phyloP scores from a whole-genome alignment of 768 basidiomycete species.

The Boletus insuetus region DNA sequence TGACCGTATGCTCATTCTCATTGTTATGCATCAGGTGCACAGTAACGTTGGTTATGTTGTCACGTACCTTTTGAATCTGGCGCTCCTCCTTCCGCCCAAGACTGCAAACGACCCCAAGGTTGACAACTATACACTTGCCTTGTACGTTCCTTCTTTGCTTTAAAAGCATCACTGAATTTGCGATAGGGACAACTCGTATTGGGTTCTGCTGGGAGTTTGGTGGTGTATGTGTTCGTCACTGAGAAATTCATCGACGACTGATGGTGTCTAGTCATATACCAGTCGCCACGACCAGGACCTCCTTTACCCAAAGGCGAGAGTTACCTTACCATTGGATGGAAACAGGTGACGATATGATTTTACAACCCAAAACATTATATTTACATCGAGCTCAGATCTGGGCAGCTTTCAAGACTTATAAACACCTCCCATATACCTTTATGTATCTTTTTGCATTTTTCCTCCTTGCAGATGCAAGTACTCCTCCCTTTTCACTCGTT shows the following conservation, averaged over 20 bases:
- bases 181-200: slow-evolving; percentile 63
- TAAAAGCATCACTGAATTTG: slow-evolving; percentile 31
- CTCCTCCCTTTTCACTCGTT: not conserved
- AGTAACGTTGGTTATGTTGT: slow-evolving; percentile 74
- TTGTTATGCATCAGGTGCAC: slow-evolving; percentile 47
- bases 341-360: slow-evolving; percentile 48
- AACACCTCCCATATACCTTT: slow-evolving; percentile 76
- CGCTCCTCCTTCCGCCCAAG: slow-evolving; percentile 58
- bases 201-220: slow-evolving; percentile 81
- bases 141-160: slow-evolving; percentile 43
- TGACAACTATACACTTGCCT: slow-evolving; percentile 69
- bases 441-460: slow-evolving; percentile 75
- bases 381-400: slow-evolving; percentile 54
- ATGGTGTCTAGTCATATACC: slow-evolving; percentile 59
- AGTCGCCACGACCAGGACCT: slow-evolving; percentile 80
- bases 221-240: slow-evolving; percentile 61
- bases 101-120: slow-evolving; percentile 51
- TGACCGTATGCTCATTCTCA: not conserved
- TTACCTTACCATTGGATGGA: slow-evolving; percentile 84
- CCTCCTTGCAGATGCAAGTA: slow-evolving; percentile 68
- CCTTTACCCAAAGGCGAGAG: slow-evolving; percentile 70
- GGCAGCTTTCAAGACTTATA: slow-evolving; percentile 70
- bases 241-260: not conserved
- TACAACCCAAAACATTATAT: not conserved
- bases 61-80: slow-evolving; percentile 62